phyloP scores from a whole-genome alignment of 768 basidiomycete species.

The Lactifluus hygrophoroides region DNA sequence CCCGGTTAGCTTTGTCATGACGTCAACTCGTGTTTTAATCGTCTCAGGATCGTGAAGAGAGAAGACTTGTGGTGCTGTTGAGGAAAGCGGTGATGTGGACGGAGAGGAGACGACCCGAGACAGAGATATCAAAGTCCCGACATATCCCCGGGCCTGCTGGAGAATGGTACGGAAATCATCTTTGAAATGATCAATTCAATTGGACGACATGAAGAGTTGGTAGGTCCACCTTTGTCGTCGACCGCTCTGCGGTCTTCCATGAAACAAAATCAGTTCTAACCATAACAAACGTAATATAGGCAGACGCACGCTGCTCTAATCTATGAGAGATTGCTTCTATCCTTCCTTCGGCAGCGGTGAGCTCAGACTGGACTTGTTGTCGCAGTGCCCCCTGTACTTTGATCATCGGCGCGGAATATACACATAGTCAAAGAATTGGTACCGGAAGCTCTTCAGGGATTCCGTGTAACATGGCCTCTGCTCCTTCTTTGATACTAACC shows the following conservation, averaged over 20 bases:
- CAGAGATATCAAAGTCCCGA: conserved; percentile 48
- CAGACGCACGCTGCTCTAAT: conserved; percentile 15
- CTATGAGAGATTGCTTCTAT: conserved; percentile 18
- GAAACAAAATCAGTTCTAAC: not conserved
- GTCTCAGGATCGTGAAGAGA: conserved; percentile 28
- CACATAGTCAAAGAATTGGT: not conserved
- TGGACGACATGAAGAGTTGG: not conserved
- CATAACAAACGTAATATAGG: not conserved
- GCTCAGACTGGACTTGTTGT: conserved; percentile 19
- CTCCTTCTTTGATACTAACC: conserved; percentile 20
- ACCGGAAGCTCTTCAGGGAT: conserved; percentile 13
- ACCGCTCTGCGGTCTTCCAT: conserved; percentile 15
- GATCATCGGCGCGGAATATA: not conserved
- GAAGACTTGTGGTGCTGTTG: conserved; percentile 34
- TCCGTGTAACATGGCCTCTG: conserved; percentile 14
- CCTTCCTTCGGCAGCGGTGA: conserved; percentile 12
- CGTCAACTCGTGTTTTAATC: conserved; percentile 50
- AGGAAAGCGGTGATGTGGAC: conserved; percentile 27
- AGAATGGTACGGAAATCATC: conserved; percentile 72
- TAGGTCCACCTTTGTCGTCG: conserved; percentile 18
- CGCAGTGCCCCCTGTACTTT: conserved; percentile 9
- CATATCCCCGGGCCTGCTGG: conserved; percentile 49
- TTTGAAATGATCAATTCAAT: conserved; percentile 17
- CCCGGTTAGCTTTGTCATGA: conserved; percentile 55
- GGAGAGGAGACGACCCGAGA: conserved; percentile 31